These are phyloP conservation scores for Trypanosomatidae sp. DNA, from an alignment of 208 protist species.

Conservation along the genomic window DNA sequence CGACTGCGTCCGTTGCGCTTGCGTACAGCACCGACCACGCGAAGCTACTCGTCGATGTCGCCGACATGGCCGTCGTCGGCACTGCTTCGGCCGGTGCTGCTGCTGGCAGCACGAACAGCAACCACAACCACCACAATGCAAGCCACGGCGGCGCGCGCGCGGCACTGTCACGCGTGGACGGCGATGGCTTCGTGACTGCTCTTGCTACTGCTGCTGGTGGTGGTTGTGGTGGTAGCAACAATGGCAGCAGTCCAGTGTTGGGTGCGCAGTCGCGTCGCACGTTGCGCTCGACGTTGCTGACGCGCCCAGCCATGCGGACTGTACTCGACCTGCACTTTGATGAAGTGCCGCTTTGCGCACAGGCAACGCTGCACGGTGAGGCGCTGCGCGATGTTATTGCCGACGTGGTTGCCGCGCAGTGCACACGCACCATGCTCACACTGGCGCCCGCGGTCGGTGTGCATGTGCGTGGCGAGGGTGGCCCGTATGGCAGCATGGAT, in stretches of 20 bases:
- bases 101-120: too few relatives aligned
- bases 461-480: slow-evolving; percentile 25
- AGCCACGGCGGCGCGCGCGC: too few relatives aligned
- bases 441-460: slow-evolving; percentile 22
- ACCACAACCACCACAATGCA: too few relatives aligned
- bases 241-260: too few relatives aligned
- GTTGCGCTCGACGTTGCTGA: slow-evolving; percentile 51
- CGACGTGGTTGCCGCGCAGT: slow-evolving; percentile 46
- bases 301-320: slow-evolving; percentile 26
- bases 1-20: slow-evolving; percentile 16
- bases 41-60: slow-evolving; percentile 52
- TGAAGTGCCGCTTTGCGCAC: slow-evolving; percentile 15
- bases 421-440: slow-evolving; percentile 22
- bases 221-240: too few relatives aligned
- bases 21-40: slow-evolving; percentile 36
- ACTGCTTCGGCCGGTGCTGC: too few relatives aligned
- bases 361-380: slow-evolving; percentile 42
- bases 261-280: slow-evolving; percentile 10
- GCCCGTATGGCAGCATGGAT: slow-evolving; percentile 39
- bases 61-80: slow-evolving; percentile 4
- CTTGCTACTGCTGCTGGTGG: too few relatives aligned
- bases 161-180: too few relatives aligned
- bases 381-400: slow-evolving; percentile 34
- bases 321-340: slow-evolving; percentile 62
- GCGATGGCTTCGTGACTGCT: too few relatives aligned